Evolutionary conservation across 805 yeast genomes (phyloP).

Genomic region (Saccharomyces cerevisiae): DNA sequence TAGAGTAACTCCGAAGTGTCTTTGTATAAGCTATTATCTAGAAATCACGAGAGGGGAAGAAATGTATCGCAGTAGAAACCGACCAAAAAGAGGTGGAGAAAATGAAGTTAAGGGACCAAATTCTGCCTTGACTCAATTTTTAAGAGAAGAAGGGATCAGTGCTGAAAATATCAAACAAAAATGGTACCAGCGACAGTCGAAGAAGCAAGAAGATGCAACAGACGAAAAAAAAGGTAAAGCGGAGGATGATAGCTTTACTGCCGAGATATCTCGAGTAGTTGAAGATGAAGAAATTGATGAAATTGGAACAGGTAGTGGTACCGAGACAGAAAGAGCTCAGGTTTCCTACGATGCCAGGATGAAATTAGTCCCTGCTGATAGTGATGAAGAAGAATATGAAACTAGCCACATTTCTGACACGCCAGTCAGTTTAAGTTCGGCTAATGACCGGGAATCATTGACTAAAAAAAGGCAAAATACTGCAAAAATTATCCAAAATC

Average conservation of each 20-base stretch:
- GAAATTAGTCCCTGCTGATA: slow-evolving; percentile 30
- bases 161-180: slow-evolving; percentile 64
- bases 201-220: slow-evolving; percentile 13
- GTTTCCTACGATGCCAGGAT: slow-evolving; percentile 5
- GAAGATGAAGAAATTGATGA: background rate
- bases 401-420: slow-evolving; percentile 2
- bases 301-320: background rate
- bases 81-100: slow-evolving; percentile 12
- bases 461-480: slow-evolving; percentile 35
- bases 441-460: slow-evolving; percentile 16
- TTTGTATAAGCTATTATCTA: too few relatives aligned
- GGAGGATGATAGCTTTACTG: background rate
- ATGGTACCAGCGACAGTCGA: slow-evolving; percentile 30
- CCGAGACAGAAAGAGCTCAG: slow-evolving; percentile 1
- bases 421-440: slow-evolving; percentile 2
- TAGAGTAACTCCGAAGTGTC: background rate
- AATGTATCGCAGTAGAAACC: slow-evolving; percentile 26
- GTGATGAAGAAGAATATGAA: slow-evolving; percentile 27
- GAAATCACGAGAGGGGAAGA: too few relatives aligned
- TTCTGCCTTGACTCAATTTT: slow-evolving; percentile 83
- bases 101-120: slow-evolving; percentile 47
- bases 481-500: slow-evolving; percentile 44
- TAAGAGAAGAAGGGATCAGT: slow-evolving; percentile 80
- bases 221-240: background rate
- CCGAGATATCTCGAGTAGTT: background rate